A percentile compares a stretch with the other conserved stretches of the same genome.
Evolutionary conservation across 495 filamentous ascomycete species (phyloP).

Genomic region (Podospora anserina): DNA sequence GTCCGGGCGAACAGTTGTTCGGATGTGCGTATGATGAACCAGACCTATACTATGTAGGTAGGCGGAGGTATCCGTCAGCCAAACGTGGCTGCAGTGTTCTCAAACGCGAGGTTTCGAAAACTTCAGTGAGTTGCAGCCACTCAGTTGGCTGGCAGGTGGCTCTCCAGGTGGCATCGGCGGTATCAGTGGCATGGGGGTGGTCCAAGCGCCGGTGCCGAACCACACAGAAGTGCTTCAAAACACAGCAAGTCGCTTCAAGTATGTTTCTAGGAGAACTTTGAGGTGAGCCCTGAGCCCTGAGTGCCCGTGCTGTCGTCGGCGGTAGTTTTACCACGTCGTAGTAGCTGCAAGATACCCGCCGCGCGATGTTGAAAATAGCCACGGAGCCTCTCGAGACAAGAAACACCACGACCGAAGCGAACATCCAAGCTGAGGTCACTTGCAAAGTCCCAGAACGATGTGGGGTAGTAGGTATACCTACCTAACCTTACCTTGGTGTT

Average conservation of each 20-base stretch:
- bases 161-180: background rate
- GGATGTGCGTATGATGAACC: constrained; percentile 20
- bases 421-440: background rate
- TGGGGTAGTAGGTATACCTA: background rate
- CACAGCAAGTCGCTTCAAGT: constrained; percentile 15
- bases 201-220: constrained; percentile 12
- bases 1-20: constrained; percentile 31
- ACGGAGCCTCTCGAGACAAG: background rate
- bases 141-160: constrained; percentile 19
- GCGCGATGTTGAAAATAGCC: constrained; percentile 1
- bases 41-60: background rate
- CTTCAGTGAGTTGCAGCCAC: constrained; percentile 1
- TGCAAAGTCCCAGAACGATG: background rate
- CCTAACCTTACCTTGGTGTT: background rate
- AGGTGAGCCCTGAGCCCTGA: too few relatives aligned
- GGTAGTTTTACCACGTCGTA: constrained; percentile 1
- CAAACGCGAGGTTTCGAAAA: background rate
- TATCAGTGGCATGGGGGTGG: background rate
- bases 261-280: constrained; percentile 3
- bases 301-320: background rate
- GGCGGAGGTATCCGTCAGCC: constrained; percentile 9
- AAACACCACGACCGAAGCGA: background rate
- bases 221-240: constrained; percentile 14
- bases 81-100: background rate
- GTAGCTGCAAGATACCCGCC: constrained; percentile 1